These are phyloP conservation scores for Heterotrichella gracilis DNA, from an alignment of 352 stramenopile species.

Conservation along the genomic window DNA sequence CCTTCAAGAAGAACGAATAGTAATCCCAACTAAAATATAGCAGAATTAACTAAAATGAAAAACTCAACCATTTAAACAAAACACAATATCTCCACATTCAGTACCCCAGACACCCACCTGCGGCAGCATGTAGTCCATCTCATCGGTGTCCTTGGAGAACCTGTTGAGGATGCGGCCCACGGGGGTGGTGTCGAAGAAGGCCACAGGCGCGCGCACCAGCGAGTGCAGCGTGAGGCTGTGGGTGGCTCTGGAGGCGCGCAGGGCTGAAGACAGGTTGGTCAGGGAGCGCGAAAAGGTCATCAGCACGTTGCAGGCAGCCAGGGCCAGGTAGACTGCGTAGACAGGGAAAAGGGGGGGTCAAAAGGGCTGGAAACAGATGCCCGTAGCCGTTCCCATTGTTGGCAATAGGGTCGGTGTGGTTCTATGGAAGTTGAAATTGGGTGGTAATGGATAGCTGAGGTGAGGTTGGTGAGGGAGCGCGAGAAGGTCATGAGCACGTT, in stretches of 20 bases:
- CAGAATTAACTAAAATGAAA: not conserved
- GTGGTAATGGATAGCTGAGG: no score
- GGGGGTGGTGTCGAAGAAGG: conserved; percentile 42
- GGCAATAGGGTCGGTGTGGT: no score
- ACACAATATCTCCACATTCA: not conserved
- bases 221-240: conserved; percentile 30
- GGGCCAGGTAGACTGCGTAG: no score
- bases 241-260: conserved; percentile 29
- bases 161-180: conserved; percentile 35
- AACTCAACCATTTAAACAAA: not conserved
- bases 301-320: no score
- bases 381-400: no score
- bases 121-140: conserved; percentile 15
- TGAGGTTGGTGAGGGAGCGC: no score
- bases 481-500: no score
- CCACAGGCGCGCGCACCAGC: conserved; percentile 36
- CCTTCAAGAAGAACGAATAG: not conserved
- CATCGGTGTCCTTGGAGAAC: conserved; percentile 26
- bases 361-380: no score
- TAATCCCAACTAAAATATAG: not conserved
- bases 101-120: no score
- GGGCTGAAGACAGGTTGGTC: not conserved
- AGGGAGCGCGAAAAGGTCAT: no score
- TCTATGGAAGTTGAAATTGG: no score
- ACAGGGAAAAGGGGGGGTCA: no score